Evolutionary conservation across 2,329 filamentous ascomycete species (phyloP), one percentile per base, ranked within the genome.

Genomic region (Parascedosporium putredinis): DNA sequence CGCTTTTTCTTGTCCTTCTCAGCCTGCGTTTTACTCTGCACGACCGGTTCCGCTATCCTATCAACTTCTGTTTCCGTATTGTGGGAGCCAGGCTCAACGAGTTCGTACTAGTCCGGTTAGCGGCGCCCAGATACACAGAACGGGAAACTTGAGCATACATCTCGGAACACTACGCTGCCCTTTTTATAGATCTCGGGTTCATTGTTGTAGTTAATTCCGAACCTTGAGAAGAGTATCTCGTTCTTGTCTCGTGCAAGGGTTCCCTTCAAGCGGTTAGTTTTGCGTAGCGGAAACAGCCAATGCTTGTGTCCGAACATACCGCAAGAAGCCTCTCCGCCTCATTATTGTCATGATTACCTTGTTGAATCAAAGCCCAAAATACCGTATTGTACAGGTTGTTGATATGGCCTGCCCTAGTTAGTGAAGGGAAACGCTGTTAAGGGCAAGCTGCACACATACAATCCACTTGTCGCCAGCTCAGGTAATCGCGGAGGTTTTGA

Each of bases 361-460:
- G 71, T 55, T 88, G 80, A 20, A 97, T 84, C 59, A 98, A 72
- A 1, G 84, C 74, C 93, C 93, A 98, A 64, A 97, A 97, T 0
- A 88, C 88, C 0, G 93, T 98, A 64, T 98, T 98, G 67, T 96
- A 98, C 4, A 98, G 77, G 60, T 98, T 98, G 66, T 98, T 98
- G 59, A 98, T 95, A 63, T 98, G 93, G 56, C 87, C 87, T 91
- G 52, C 8, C 0, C 22, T 9, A 3, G 31, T 63, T 53, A 60
- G 57, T 31, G n/a, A 29, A 9, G 22, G 31, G 29, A 20, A 33
- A 4, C n/a, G n/a, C n/a, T n/a, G n/a, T n/a, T n/a, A 31, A 40
- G 31, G 5, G 22, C 12, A 6, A 14, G 67, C 83, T 65, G 64
- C 14, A 48, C 46, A n/a, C n/a, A 14, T 18, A 93, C 93, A 97